Percentiles rank a stretch among this genome's conserved stretches.
phyloP scores from a whole-genome alignment of 306 rosid species.

The Prunus fruticosa region DNA sequence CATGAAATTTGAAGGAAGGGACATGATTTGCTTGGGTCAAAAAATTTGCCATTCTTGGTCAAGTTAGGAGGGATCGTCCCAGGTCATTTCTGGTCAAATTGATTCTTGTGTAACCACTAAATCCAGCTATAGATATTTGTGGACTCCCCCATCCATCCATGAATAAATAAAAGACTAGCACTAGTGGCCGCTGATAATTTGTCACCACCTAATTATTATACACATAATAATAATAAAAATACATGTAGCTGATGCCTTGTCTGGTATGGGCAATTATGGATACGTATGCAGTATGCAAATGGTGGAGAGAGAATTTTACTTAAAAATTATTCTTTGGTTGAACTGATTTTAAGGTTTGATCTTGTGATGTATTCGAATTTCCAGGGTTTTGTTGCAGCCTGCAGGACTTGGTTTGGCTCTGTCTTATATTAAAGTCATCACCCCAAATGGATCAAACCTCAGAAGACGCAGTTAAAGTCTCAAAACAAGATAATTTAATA shows the following conservation, averaged over 20 bases:
- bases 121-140: background rate
- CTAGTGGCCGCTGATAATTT: background rate
- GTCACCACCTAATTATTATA: background rate
- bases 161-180: background rate
- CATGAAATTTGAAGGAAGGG: background rate
- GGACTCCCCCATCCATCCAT: background rate
- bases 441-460: too few relatives aligned
- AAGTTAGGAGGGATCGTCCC: background rate
- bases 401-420: background rate
- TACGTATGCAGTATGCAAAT: background rate
- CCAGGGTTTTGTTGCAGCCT: constrained; percentile 6
- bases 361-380: background rate
- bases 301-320: background rate
- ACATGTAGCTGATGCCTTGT: background rate
- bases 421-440: too few relatives aligned
- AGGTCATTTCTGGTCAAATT: constrained; percentile 8
- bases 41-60: background rate
- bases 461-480: too few relatives aligned
- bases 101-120: constrained; percentile 6
- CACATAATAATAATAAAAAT: background rate
- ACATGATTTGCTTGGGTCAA: constrained; percentile 3
- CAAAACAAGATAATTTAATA: too few relatives aligned
- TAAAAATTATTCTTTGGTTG: background rate
- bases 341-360: constrained; percentile 10
- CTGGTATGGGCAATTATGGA: constrained; percentile 1